Evolutionary conservation across 176 grass and related monocot genomes (phyloP), one percentile per base, ranked within the genome.

Genomic region (Elaeis guineensis): DNA sequence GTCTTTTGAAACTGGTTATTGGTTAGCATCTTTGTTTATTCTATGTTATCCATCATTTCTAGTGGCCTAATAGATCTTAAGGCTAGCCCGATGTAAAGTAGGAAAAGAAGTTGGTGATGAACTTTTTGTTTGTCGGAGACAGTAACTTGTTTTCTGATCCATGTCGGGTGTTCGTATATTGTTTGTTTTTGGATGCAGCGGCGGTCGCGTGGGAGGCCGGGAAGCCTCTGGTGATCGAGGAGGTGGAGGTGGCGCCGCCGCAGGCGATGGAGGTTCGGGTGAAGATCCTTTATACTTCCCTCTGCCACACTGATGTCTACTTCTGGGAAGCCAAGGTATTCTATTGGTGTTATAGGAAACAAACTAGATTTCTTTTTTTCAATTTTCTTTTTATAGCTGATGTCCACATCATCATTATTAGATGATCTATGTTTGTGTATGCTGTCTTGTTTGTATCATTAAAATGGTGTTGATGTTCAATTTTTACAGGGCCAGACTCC

Each of bases 271-370:
- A 95, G 59, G 90, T 95, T 16, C 82, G 79, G 9, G 71, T 89
- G 67, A 95, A 86, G 82, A 89, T 95, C 69, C 85, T 89, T 50
- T 95, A 67, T 66, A 86, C 85, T 17, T 57, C 90, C 3, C 82
- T 95, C 62, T 95, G 90, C 67, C 90, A 95, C 76, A 95, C 90
- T 3, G 90, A 95, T 67, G 85, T 95, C 76, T 95, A 75, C 82
- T 95, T 95, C 85, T 95, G 90, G 90, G 82, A 95, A 39, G 90
- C 90, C 39, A 89, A 95, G 82, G 90, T 95, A 72, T 6, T 44
- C 35, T 44, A 44, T 44, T 44, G 2, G 6, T 7, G 6, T 11
- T 8, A 35, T 9, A 9, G 32, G 1, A 35, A 6, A 9, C 8
- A 35, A 35, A 8, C 7, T 35, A 26, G 28, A 30, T 30, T 30